Base-by-base conservation (phyloP, 2,329 filamentous ascomycete species). In the Trichoderma atroviride region DNA sequence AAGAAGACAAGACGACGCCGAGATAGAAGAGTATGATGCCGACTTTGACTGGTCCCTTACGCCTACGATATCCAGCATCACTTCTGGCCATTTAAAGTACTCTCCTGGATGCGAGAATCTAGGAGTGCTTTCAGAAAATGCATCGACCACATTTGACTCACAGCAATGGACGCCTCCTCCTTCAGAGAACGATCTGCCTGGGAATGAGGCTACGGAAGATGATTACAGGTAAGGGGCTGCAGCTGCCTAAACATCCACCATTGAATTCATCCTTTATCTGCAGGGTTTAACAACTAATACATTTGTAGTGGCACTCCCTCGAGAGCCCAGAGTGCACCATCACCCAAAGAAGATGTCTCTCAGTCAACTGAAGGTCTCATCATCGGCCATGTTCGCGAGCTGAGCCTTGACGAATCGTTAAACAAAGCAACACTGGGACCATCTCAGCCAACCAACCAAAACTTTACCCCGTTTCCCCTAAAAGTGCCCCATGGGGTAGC, bases 401-500 rank as follows among this genome's bases (percentile, higher is more conserved):
- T 40, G 19, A 64, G 67, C 31, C 14, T 64, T 16, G 53, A 69
- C 29, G 60, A 69, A 6, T 63, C 67, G 19, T 10, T 35, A 11
- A 2, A 40, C 22, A 50, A 56, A 57, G 31, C 69, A 47, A 4
- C 40, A 16, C 1, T 40, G n/a, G 40, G 52, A 29, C 22, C 35
- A 29, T 6, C 35, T 13, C 43, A 31, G 13, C 37, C 29, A 9
- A 35, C 62, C 14, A 68, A 57, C 29, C 40, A 65, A 31, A 62
- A 47, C 53, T 68, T 73, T 35, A 58, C 71, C 11, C 68, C 75
- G 7, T 72, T 70, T 29, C 79, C 81, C 52, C 75, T 87, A 2
- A 81, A 84, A 35, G 83, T 88, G 1, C 79, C 81, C 4, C 81
- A 83, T 19, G 87, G 87, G 2, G 79, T 89, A 5, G 86, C 86